Evolutionary conservation across 805 yeast genomes (phyloP).

Genomic region (Candida morakotiae): DNA sequence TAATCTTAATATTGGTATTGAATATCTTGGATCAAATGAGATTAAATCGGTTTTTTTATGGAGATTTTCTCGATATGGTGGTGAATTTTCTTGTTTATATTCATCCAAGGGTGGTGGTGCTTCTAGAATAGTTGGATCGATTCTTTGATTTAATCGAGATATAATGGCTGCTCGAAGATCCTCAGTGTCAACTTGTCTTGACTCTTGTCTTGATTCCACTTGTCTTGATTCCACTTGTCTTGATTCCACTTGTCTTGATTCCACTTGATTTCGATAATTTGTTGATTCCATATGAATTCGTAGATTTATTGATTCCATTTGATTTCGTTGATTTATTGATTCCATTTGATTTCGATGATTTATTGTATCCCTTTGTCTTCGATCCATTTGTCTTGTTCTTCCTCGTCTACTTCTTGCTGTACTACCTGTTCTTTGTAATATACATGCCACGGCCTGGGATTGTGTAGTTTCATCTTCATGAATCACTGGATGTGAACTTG

Average conservation of each 20-base stretch:
- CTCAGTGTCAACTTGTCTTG: neutral
- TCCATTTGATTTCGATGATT: too few species aligned
- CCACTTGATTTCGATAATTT: too few species aligned
- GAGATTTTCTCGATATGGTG: slow-evolving; percentile 21
- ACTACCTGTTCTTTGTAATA: slow-evolving; percentile 6
- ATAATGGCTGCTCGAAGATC: slow-evolving; percentile 5
- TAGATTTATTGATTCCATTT: neutral
- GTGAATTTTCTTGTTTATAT: slow-evolving; percentile 11
- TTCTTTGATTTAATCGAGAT: slow-evolving; percentile 4
- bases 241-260: neutral
- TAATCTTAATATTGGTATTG: slow-evolving; percentile 19
- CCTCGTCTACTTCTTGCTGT: slow-evolving; percentile 1
- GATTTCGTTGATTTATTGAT: neutral
- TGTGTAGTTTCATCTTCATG: neutral
- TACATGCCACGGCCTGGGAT: slow-evolving; percentile 4
- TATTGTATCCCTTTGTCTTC: too few species aligned
- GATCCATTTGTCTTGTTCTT: neutral
- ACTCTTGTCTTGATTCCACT: neutral
- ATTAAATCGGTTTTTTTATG: slow-evolving; percentile 22
- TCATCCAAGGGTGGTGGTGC: slow-evolving; percentile 8
- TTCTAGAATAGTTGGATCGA: slow-evolving; percentile 3
- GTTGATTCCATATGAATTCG: too few species aligned
- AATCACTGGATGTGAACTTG: neutral
- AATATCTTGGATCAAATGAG: slow-evolving; percentile 24
- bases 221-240: neutral